phyloP scores from a whole-genome alignment of 1,284 basidiomycete genomes.

The Volvariella volvacea region DNA sequence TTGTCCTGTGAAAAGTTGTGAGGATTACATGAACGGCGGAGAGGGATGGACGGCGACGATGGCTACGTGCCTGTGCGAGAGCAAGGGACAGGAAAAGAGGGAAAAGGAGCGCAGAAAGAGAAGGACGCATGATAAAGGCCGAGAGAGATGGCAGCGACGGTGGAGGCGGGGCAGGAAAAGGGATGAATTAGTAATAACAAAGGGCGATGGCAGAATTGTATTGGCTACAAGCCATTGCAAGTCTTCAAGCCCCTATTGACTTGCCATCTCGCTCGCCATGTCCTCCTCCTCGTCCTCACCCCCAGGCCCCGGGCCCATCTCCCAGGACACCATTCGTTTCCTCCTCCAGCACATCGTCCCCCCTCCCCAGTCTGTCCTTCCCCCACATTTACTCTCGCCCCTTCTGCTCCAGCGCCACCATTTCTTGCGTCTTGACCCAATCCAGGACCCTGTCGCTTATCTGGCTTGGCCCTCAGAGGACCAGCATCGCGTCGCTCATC shows the following conservation, averaged over 20 bases:
- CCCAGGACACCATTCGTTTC: slow-evolving; percentile 26
- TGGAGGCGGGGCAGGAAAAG: slow-evolving; percentile 9
- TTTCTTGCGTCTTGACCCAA: slow-evolving; percentile 47
- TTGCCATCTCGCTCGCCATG: slow-evolving; percentile 8
- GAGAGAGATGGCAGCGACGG: slow-evolving; percentile 15
- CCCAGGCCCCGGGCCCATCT: slow-evolving; percentile 7
- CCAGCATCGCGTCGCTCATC: slow-evolving; percentile 40
- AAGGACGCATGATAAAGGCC: slow-evolving; percentile 2
- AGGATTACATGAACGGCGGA: slow-evolving; percentile 16
- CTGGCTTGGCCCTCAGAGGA: slow-evolving; percentile 60
- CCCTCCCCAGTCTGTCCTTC: slow-evolving; percentile 44
- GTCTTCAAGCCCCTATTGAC: neutral
- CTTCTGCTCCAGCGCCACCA: slow-evolving; percentile 59
- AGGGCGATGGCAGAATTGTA: too few species aligned
- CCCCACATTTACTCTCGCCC: slow-evolving; percentile 53
- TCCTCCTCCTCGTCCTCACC: slow-evolving; percentile 2
- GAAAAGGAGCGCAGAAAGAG: slow-evolving; percentile 1
- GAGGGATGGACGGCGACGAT: slow-evolving; percentile 7
- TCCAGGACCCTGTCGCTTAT: slow-evolving; percentile 44
- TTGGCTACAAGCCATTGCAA: too few species aligned
- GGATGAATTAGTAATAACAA: neutral
- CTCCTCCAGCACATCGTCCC: slow-evolving; percentile 56
- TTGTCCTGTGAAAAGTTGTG: slow-evolving; percentile 16
- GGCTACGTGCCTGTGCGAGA: slow-evolving; percentile 1
- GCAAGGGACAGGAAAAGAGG: neutral